phyloP scores from a whole-genome alignment of 2,329 filamentous ascomycete species.

The Cordyceps cicadae region DNA sequence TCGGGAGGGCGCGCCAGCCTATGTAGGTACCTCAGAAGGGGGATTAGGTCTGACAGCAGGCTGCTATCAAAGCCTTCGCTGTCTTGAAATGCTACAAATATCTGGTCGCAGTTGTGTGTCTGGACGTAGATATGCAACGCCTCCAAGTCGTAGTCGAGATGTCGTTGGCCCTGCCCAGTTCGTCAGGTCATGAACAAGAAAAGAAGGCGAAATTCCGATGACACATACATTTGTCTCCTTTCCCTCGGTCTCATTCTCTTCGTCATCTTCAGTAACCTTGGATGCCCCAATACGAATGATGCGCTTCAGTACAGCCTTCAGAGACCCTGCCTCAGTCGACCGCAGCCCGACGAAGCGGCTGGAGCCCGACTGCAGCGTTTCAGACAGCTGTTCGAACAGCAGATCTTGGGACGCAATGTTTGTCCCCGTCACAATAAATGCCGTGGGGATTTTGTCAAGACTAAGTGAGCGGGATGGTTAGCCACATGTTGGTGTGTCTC shows the following conservation, averaged over 20 bases:
- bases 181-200: neutral
- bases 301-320: conserved; percentile 65
- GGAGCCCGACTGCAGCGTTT: conserved; percentile 38
- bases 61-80: conserved; percentile 71
- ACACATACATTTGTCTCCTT: conserved; percentile 39
- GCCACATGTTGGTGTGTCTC: conserved; percentile 2
- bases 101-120: conserved; percentile 44
- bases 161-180: conserved; percentile 48
- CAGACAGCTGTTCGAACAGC: conserved; percentile 62
- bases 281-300: conserved; percentile 60
- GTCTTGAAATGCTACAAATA: conserved; percentile 70
- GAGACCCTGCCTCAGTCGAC: conserved; percentile 62
- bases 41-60: conserved; percentile 63
- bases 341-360: conserved; percentile 58
- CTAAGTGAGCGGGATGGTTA: conserved; percentile 19
- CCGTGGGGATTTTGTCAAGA: conserved; percentile 52
- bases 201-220: too few species aligned
- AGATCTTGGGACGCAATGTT: conserved; percentile 68
- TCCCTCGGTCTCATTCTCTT: conserved; percentile 46
- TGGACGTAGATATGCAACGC: conserved; percentile 55
- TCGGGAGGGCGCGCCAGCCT: too few species aligned
- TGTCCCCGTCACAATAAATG: conserved; percentile 68
- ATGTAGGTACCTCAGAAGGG: conserved; percentile 53
- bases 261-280: conserved; percentile 40
- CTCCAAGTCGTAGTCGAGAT: conserved; percentile 72